Evolutionary conservation across 2,329 filamentous ascomycete species (phyloP).

Genomic region (Fusarium abutilonis): DNA sequence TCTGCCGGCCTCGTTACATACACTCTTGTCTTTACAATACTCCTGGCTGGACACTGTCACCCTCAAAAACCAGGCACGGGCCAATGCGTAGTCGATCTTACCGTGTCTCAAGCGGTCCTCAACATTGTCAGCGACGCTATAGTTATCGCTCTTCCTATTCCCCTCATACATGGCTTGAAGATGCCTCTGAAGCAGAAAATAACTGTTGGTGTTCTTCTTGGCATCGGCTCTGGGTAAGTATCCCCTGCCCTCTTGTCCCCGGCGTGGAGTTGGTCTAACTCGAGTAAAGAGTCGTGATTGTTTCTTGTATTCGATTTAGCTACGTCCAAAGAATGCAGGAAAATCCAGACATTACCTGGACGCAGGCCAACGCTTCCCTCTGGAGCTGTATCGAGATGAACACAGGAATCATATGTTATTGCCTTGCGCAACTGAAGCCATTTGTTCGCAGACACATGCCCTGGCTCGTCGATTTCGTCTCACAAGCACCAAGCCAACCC

Average conservation of each 20-base stretch:
- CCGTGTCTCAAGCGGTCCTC: no score
- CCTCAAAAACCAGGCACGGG: no score
- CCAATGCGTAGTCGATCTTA: no score
- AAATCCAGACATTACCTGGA: constrained; percentile 10
- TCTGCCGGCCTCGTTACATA: no score
- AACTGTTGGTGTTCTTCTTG: constrained; percentile 4
- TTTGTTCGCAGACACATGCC: constrained; percentile 13
- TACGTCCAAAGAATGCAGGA: constrained; percentile 6
- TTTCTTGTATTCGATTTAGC: constrained; percentile 9
- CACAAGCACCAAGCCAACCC: not conserved
- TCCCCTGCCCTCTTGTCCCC: no score
- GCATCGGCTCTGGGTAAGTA: constrained; percentile 9
- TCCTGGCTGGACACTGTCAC: no score
- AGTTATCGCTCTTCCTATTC: constrained; percentile 5
- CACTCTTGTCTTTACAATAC: no score
- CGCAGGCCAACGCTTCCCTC: not conserved
- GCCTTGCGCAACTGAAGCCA: constrained; percentile 5
- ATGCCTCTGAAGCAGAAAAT: constrained; percentile 9
- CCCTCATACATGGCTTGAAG: not conserved
- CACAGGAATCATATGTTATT: constrained; percentile 8
- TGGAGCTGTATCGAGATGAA: constrained; percentile 22
- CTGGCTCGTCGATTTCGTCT: not conserved
- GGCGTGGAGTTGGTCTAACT: not conserved
- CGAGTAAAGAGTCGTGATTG: constrained; percentile 2
- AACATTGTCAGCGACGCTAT: constrained; percentile 10